Percentiles rank a stretch among this genome's conserved stretches.
phyloP scores from a whole-genome alignment of 345 rosid genomes.

The Camelina hispida region DNA sequence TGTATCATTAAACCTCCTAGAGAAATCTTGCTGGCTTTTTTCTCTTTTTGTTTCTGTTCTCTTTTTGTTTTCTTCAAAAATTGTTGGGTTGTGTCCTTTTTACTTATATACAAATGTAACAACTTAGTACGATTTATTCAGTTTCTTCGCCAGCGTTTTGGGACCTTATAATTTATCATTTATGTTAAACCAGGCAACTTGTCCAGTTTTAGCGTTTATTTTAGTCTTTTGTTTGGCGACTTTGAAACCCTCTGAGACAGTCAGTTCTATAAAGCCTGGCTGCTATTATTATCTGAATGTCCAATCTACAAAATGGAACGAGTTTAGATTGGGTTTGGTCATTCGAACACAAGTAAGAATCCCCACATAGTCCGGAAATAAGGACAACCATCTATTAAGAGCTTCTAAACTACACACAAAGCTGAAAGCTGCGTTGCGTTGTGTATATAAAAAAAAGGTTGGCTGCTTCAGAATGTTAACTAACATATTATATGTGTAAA shows the following conservation, averaged over 20 bases:
- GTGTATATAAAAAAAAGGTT: too few relatives aligned
- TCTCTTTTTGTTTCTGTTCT: not conserved
- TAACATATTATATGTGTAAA: too few relatives aligned
- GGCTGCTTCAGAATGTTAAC: too few relatives aligned
- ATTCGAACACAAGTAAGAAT: too few relatives aligned
- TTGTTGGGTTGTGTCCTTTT: conserved; percentile 27
- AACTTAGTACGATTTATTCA: conserved; percentile 32
- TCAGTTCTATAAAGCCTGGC: too few relatives aligned
- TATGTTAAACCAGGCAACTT: not conserved
- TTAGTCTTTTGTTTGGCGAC: not conserved
- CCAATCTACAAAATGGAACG: not conserved
- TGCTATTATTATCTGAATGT: too few relatives aligned
- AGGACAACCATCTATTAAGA: too few relatives aligned
- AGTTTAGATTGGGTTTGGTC: too few relatives aligned
- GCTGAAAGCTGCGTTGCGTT: too few relatives aligned
- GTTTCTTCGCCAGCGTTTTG: conserved; percentile 19
- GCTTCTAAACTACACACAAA: too few relatives aligned
- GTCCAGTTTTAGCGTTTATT: not conserved
- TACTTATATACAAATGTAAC: conserved; percentile 30
- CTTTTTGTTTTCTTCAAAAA: not conserved
- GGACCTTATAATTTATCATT: conserved; percentile 18
- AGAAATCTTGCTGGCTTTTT: conserved; percentile 34
- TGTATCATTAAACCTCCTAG: conserved; percentile 37
- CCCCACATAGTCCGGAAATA: too few relatives aligned
- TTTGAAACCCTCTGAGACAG: not conserved